These are phyloP conservation scores for Mycocentrospora acerina DNA, from an alignment of 2,329 filamentous ascomycete genomes.

Conservation along the genomic window DNA sequence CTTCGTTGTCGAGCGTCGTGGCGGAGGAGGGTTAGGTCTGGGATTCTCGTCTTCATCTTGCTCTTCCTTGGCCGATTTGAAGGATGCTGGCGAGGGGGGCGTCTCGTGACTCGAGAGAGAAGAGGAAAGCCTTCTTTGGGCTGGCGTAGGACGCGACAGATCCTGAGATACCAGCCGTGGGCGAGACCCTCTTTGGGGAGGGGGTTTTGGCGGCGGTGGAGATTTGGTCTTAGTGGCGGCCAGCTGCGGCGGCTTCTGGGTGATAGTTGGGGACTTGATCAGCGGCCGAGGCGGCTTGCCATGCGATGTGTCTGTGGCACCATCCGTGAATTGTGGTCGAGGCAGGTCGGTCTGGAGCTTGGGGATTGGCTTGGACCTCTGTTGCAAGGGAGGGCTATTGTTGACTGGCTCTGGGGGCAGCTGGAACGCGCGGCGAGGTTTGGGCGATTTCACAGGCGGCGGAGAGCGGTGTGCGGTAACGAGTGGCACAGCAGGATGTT, in stretches of 20 bases:
- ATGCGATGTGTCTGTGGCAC: slow-evolving; percentile 11
- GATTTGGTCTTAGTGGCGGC: slow-evolving; percentile 20
- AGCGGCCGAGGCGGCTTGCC: slow-evolving; percentile 11
- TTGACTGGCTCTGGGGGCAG: slow-evolving; percentile 31
- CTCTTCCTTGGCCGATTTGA: slow-evolving; percentile 39
- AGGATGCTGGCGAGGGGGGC: slow-evolving; percentile 35
- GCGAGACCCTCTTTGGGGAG: slow-evolving; percentile 16
- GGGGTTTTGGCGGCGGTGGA: slow-evolving; percentile 19
- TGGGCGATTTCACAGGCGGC: slow-evolving; percentile 45
- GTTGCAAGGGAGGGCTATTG: slow-evolving; percentile 24
- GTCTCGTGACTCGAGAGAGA: slow-evolving; percentile 29
- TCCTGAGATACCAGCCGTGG: slow-evolving; percentile 29
- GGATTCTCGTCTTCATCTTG: slow-evolving; percentile 30
- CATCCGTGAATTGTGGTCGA: slow-evolving; percentile 15
- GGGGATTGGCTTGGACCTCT: slow-evolving; percentile 35
- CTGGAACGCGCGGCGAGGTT: slow-evolving; percentile 40
- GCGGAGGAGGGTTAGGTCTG: slow-evolving; percentile 40
- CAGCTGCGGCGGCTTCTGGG: slow-evolving; percentile 28
- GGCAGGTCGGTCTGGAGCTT: slow-evolving; percentile 16
- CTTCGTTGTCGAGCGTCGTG: slow-evolving; percentile 31
- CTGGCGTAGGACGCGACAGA: slow-evolving; percentile 15
- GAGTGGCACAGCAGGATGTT: slow-evolving; percentile 15
- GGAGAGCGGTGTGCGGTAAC: slow-evolving; percentile 24
- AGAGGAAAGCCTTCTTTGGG: slow-evolving; percentile 22
- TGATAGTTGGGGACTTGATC: slow-evolving; percentile 22